Conservation (phyloP, 345 rosid species). For the Ailanthus altissimus region DNA sequence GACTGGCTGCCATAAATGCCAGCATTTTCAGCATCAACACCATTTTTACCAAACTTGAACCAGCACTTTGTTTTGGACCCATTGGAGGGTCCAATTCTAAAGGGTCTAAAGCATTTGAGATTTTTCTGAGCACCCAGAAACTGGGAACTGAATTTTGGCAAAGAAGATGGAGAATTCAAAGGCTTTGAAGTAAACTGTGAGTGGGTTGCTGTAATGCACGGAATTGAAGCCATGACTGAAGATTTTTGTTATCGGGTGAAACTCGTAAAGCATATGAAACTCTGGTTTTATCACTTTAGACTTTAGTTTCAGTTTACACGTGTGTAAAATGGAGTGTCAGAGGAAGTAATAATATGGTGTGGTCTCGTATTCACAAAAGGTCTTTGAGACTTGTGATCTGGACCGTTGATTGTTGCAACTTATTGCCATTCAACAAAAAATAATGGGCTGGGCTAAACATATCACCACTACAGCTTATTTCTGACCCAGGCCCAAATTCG, state of each 20-base stretch:
- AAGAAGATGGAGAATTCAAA: constrained; percentile 32
- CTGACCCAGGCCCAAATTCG: background rate
- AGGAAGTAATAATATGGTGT: background rate
- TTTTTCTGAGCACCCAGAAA: constrained; percentile 54
- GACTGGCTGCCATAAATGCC: constrained; percentile 92
- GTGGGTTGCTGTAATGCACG: constrained; percentile 41
- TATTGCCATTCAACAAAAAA: rapidly evolving
- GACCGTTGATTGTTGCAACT: background rate
- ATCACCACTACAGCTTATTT: background rate
- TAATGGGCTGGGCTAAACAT: background rate
- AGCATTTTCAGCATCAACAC: constrained; percentile 94
- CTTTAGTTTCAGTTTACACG: constrained; percentile 17
- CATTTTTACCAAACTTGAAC: constrained; percentile 87
- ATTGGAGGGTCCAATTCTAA: constrained; percentile 64
- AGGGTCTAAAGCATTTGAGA: constrained; percentile 36
- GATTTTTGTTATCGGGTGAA: background rate
- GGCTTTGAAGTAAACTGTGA: constrained; percentile 34
- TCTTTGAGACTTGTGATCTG: background rate
- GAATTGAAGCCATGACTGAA: constrained; percentile 46
- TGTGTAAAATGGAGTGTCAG: background rate
- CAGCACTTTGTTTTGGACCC: constrained; percentile 72
- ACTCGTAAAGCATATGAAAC: background rate
- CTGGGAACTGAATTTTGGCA: constrained; percentile 39
- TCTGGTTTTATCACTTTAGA: background rate
- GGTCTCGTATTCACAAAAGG: background rate